Evolutionary conservation across 306 rosid genomes (phyloP).

Genomic region (Fagus crenata): DNA sequence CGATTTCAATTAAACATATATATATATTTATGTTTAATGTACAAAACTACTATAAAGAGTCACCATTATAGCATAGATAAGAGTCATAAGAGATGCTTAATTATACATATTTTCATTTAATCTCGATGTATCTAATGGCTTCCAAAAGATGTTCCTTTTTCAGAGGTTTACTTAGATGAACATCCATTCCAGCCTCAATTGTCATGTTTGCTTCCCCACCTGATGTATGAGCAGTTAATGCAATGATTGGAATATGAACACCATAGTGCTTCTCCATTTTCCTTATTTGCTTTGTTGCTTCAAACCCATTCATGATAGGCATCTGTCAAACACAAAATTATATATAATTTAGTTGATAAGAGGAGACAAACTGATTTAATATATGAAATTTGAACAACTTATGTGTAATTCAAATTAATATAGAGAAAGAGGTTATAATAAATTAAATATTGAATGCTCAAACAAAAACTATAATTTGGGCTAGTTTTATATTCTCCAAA

Average conservation of each 20-base stretch:
- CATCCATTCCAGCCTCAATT: slow-evolving; percentile 61
- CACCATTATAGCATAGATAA: background rate
- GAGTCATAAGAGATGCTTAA: too few relatives aligned
- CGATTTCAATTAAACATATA: background rate
- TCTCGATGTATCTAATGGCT: slow-evolving; percentile 43
- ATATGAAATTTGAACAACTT: too few relatives aligned
- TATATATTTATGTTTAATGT: too few relatives aligned
- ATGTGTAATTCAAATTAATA: too few relatives aligned
- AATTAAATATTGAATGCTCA: background rate
- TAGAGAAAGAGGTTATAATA: too few relatives aligned
- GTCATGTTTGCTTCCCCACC: slow-evolving; percentile 37
- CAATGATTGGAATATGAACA: slow-evolving; percentile 64
- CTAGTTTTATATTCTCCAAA: too few relatives aligned
- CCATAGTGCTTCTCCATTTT: slow-evolving; percentile 44
- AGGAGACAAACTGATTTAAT: background rate
- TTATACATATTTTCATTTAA: background rate
- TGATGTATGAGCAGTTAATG: slow-evolving; percentile 56
- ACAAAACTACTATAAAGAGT: background rate
- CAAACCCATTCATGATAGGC: slow-evolving; percentile 65
- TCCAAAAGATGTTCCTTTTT: slow-evolving; percentile 37
- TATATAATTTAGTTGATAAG: background rate
- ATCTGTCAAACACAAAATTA: slow-evolving; percentile 41
- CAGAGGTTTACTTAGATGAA: slow-evolving; percentile 58
- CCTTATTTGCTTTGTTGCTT: slow-evolving; percentile 61
- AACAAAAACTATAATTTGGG: background rate